Conservation (phyloP, 495 filamentous ascomycete genomes). For the Penicillium manginii region DNA sequence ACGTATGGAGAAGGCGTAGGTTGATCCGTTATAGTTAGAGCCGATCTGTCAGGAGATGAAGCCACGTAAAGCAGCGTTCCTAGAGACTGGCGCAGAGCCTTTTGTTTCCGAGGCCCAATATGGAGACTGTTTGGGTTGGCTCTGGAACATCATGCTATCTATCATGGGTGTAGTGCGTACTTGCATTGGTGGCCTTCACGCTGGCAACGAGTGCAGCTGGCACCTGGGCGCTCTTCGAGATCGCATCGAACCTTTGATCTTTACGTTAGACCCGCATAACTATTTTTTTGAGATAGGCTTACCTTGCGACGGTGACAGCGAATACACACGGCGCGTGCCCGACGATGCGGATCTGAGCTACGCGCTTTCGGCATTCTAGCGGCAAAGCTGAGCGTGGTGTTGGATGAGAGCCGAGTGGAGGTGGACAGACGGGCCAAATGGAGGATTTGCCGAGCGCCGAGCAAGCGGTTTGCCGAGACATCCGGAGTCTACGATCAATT, state of each 20-base stretch:
- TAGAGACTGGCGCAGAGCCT: constrained; percentile 7
- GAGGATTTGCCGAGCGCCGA: not conserved
- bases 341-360: constrained; percentile 2
- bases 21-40: not conserved
- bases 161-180: not conserved
- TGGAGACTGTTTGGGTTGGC: constrained; percentile 4
- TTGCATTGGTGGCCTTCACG: constrained; percentile 10
- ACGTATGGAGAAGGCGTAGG: not conserved
- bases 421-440: not conserved
- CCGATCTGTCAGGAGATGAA: not conserved
- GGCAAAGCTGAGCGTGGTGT: not conserved
- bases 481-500: too few relatives aligned
- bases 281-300: not conserved
- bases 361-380: constrained; percentile 6
- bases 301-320: constrained; percentile 23
- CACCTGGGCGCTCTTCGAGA: constrained; percentile 12
- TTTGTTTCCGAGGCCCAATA: constrained; percentile 15
- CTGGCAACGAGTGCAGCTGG: constrained; percentile 13
- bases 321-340: constrained; percentile 18
- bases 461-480: too few relatives aligned
- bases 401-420: not conserved
- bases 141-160: not conserved
- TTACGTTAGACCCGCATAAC: not conserved
- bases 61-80: not conserved
- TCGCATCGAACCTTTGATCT: constrained; percentile 18